Percentiles rank a stretch among this genome's conserved stretches.
Conservation (phyloP, 331 rosid genomes). For the Quercus tomentella region DNA sequence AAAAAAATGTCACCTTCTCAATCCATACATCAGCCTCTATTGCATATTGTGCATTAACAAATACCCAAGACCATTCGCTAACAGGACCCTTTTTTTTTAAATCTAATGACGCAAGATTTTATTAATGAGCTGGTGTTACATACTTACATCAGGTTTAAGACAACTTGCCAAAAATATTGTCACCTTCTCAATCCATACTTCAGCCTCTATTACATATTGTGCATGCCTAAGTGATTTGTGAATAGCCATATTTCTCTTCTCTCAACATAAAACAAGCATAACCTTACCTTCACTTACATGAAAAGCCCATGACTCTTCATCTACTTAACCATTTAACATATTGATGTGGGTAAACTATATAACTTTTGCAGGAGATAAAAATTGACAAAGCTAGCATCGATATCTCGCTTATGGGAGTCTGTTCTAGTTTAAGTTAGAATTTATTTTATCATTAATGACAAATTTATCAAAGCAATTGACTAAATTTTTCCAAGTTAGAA, state of each 20-base stretch:
- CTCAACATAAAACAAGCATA: background rate
- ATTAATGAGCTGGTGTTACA: no score
- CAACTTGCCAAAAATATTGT: no score
- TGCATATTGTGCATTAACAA: no score
- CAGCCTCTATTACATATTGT: no score
- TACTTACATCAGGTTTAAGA: no score
- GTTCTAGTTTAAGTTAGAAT: background rate
- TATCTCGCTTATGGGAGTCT: background rate
- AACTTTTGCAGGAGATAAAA: background rate
- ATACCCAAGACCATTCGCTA: no score
- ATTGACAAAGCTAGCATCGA: background rate
- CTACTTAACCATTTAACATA: background rate
- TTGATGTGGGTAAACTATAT: background rate
- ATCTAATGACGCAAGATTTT: no score
- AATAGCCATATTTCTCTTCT: background rate
- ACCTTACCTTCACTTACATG: background rate
- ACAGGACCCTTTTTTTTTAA: no score
- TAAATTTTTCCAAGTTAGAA: background rate
- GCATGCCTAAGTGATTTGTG: no score
- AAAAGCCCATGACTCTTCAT: background rate
- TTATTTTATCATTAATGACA: constrained; percentile 2
- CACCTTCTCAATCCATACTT: no score
- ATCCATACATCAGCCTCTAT: no score
- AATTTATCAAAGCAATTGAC: background rate
- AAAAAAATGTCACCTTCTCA: no score